A percentile compares a stretch with the other conserved stretches of the same genome.
Evolutionary conservation across 176 grass and related monocot genomes (phyloP).

Genomic region (Cymbopogon citratus): DNA sequence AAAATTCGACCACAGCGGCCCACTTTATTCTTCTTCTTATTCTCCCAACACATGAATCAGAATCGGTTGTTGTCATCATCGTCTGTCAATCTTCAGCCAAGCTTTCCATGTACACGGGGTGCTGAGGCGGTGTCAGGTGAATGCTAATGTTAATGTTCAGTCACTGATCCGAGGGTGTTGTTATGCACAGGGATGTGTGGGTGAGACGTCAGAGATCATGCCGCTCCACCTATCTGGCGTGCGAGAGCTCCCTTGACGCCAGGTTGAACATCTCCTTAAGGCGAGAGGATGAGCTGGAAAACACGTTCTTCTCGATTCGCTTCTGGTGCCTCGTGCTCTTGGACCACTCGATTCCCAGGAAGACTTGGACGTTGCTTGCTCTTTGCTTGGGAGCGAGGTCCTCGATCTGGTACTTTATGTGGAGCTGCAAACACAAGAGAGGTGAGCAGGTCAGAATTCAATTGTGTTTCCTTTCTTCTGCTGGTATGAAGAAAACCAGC

Average conservation of each 20-base stretch:
- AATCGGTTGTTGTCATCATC: neutral
- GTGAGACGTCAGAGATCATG: neutral
- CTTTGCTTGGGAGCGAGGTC: conserved; percentile 52
- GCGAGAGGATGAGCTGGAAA: conserved; percentile 67
- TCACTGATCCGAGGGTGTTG: neutral
- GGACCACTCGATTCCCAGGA: conserved; percentile 77
- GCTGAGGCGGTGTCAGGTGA: too few relatives aligned
- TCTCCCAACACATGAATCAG: conserved; percentile 22
- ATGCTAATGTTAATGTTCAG: conserved; percentile 28
- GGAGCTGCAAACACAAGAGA: conserved; percentile 47
- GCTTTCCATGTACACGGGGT: conserved; percentile 31
- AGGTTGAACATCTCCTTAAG: conserved; percentile 72
- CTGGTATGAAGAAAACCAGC: too few relatives aligned
- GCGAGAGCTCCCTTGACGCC: conserved; percentile 43
- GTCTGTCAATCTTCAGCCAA: neutral
- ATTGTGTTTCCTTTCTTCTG: too few relatives aligned
- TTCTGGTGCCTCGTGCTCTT: conserved; percentile 77
- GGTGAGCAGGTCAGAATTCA: too few relatives aligned
- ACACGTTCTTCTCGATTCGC: conserved; percentile 76
- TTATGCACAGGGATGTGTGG: conserved; percentile 26
- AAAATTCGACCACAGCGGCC: neutral
- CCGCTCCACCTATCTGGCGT: conserved; percentile 19
- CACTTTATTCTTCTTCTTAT: neutral
- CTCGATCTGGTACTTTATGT: conserved; percentile 74
- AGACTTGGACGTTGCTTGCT: conserved; percentile 63